A percentile compares a stretch with the other conserved stretches of the same genome.
Conservation (phyloP, 2,329 filamentous ascomycete species). For the Coniochaeta hoffmannii region DNA sequence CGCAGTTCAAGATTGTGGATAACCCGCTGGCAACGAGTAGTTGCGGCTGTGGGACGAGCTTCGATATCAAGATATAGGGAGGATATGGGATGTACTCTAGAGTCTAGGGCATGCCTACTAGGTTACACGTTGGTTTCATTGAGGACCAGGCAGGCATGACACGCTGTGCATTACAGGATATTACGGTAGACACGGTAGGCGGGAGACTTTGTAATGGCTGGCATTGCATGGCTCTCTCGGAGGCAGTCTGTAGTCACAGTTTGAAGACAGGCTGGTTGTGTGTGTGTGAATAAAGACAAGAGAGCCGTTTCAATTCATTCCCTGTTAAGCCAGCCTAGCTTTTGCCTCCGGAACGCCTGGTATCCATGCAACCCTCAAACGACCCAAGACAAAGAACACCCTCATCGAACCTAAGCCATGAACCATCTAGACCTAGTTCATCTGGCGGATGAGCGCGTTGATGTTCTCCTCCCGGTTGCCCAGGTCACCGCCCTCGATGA, state of each 20-base stretch:
- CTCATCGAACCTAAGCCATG: constrained; percentile 13
- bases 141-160: background rate
- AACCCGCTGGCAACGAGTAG: constrained; percentile 89
- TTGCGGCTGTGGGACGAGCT: constrained; percentile 95
- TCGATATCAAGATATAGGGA: constrained; percentile 71
- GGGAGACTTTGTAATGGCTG: background rate
- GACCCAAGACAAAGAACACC: constrained; percentile 19
- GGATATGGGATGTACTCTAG: too few relatives aligned
- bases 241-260: constrained; percentile 11
- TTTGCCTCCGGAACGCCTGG: constrained; percentile 26
- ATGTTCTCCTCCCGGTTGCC: constrained; percentile 99
- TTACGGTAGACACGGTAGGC: background rate
- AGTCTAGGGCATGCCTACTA: too few relatives aligned
- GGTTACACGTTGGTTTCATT: too few relatives aligned
- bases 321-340: constrained; percentile 18
- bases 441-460: constrained; percentile 92
- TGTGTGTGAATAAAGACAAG: constrained; percentile 11
- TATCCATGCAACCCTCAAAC: constrained; percentile 20
- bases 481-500: constrained; percentile 95
- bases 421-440: constrained; percentile 71
- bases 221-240: background rate
- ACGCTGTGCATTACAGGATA: background rate
- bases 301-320: constrained; percentile 23
- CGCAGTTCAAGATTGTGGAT: constrained; percentile 91
- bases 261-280: constrained; percentile 2